phyloP scores from a whole-genome alignment of 2,329 filamentous ascomycete genomes.

The Daldinia sp. region DNA sequence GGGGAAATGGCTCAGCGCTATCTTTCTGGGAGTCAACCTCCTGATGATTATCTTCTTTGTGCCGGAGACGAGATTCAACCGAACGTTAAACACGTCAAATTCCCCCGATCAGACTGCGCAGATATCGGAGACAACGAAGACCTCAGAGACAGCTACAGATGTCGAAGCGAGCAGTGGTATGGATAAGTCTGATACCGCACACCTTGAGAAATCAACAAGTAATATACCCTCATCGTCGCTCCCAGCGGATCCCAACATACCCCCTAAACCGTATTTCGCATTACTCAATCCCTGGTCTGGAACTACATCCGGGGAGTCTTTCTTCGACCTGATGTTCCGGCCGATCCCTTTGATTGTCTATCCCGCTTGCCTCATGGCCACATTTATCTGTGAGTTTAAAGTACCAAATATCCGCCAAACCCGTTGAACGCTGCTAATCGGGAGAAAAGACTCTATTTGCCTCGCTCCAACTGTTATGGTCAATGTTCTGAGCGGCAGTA shows the following conservation, averaged over 20 bases:
- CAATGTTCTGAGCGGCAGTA: slow-evolving; percentile 20
- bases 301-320: slow-evolving; percentile 7
- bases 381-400: slow-evolving; percentile 16
- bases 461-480: slow-evolving; percentile 32
- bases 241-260: background rate
- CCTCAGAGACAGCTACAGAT: slow-evolving; percentile 12
- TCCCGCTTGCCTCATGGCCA: slow-evolving; percentile 25
- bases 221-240: slow-evolving; percentile 1
- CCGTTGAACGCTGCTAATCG: slow-evolving; percentile 12
- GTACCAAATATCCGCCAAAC: background rate
- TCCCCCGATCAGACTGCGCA: background rate
- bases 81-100: background rate
- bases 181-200: slow-evolving; percentile 3
- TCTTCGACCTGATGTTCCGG: slow-evolving; percentile 18
- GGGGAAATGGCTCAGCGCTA: slow-evolving; percentile 29
- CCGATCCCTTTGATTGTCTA: slow-evolving; percentile 27
- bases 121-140: slow-evolving; percentile 1
- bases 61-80: slow-evolving; percentile 26
- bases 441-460: slow-evolving; percentile 18
- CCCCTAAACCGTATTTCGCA: slow-evolving; percentile 18
- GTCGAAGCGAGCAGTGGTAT: slow-evolving; percentile 6
- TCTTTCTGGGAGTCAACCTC: slow-evolving; percentile 25
- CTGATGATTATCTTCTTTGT: slow-evolving; percentile 29
- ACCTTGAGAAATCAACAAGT: slow-evolving; percentile 5
- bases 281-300: slow-evolving; percentile 27